Conservation (phyloP, 345 rosid genomes). For the Cardiospermum halicacabum region DNA sequence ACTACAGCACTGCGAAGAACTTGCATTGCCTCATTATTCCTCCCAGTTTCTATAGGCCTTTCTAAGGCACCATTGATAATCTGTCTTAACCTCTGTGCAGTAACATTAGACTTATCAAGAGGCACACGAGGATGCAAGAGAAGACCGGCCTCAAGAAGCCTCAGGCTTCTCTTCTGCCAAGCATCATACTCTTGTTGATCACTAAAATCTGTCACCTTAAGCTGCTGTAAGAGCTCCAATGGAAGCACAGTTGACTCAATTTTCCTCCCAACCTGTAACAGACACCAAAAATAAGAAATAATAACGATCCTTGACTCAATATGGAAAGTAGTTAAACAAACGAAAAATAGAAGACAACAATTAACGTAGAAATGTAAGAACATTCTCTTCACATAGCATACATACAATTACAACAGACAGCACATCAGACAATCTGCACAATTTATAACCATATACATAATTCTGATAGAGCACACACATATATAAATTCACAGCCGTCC, state of each 20-base stretch:
- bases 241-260: conserved; percentile 89
- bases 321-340: neutral
- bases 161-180: conserved; percentile 84
- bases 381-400: neutral
- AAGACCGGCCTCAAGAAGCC: conserved; percentile 88
- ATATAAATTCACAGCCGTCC: neutral
- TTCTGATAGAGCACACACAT: no score
- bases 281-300: neutral
- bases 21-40: conserved; percentile 92
- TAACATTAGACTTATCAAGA: conserved; percentile 56
- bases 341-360: neutral
- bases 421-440: conserved; percentile 1
- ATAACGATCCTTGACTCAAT: neutral
- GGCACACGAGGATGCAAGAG: conserved; percentile 79
- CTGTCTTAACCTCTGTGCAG: conserved; percentile 67
- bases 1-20: conserved; percentile 77
- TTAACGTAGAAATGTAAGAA: neutral
- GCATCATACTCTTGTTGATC: conserved; percentile 81
- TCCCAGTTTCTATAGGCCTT: conserved; percentile 81
- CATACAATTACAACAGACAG: conserved; percentile 6
- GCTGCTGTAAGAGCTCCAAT: conserved; percentile 84
- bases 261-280: conserved; percentile 73
- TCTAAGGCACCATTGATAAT: conserved; percentile 68
- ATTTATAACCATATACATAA: no score
- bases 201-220: conserved; percentile 79